Evolutionary conservation across 345 rosid genomes (phyloP).

Genomic region (Syzygium grande): DNA sequence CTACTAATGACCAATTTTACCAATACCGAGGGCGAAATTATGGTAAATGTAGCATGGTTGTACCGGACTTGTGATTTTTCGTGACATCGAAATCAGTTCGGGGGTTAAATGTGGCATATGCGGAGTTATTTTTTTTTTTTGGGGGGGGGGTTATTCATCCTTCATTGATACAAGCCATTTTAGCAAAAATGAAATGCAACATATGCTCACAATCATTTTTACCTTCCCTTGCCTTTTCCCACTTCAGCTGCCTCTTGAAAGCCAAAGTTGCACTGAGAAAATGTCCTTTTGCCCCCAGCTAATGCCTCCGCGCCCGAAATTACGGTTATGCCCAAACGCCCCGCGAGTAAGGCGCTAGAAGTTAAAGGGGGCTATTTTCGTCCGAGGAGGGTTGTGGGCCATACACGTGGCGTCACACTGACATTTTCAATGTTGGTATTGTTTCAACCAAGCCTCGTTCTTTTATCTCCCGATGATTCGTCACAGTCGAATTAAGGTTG

Average conservation of each 20-base stretch:
- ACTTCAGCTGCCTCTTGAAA: neutral
- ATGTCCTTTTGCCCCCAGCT: neutral
- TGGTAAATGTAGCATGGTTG: neutral
- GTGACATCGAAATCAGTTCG: too few species aligned
- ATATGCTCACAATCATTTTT: neutral
- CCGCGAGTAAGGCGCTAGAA: neutral
- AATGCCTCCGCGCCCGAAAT: neutral
- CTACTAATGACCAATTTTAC: neutral
- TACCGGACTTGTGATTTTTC: too few species aligned
- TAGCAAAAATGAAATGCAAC: neutral
- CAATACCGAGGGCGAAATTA: neutral
- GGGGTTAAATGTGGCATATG: neutral
- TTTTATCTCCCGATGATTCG: too few species aligned
- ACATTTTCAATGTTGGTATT: too few species aligned
- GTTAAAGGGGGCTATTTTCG: neutral
- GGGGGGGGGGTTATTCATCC: neutral
- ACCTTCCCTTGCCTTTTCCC: neutral
- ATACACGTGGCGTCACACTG: slow-evolving; percentile 33
- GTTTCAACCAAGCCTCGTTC: too few species aligned
- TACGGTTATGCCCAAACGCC: neutral
- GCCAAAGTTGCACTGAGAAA: neutral
- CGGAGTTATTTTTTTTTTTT: neutral
- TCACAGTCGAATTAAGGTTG: too few species aligned
- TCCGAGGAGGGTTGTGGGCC: neutral
- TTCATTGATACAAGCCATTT: neutral